These are phyloP conservation scores for Acorus gramineus DNA, from an alignment of 106 monocot species.

Conservation along the genomic window DNA sequence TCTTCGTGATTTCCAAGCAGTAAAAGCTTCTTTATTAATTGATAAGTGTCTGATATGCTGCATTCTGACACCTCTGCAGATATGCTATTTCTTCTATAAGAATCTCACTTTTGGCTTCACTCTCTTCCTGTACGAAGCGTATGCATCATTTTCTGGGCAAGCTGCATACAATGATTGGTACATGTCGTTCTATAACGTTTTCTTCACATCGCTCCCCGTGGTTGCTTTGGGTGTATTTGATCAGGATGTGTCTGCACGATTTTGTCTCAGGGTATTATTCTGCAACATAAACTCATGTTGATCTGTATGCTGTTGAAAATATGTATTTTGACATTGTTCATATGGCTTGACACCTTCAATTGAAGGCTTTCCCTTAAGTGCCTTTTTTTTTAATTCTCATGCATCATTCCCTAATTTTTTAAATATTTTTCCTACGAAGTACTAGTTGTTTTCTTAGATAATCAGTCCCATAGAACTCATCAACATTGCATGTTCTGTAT, in stretches of 20 bases:
- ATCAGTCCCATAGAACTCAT: too few species aligned
- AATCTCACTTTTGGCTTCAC: conserved; percentile 80
- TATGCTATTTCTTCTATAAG: conserved; percentile 99
- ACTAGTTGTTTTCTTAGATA: too few species aligned
- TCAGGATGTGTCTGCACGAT: conserved; percentile 86
- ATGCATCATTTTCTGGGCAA: conserved; percentile 78
- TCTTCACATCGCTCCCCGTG: conserved; percentile 93
- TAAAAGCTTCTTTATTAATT: not conserved
- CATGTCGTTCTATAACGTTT: conserved; percentile 73
- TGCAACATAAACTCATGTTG: not conserved
- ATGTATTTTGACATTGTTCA: too few species aligned
- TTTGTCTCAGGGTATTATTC: conserved; percentile 64
- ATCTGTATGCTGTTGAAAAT: not conserved
- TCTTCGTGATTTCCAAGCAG: not conserved
- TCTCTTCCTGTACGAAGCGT: conserved; percentile 70
- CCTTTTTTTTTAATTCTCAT: too few species aligned
- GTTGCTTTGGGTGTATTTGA: conserved; percentile 92
- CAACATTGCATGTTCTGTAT: too few species aligned
- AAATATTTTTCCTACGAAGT: too few species aligned
- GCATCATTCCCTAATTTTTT: too few species aligned
- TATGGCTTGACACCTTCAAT: too few species aligned
- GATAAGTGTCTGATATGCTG: not conserved
- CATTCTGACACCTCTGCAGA: conserved; percentile 23
- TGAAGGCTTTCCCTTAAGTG: too few species aligned
- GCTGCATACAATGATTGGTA: conserved; percentile 84